These are phyloP conservation scores for Hypoxylon lenormandii DNA, from an alignment of 495 filamentous ascomycete species.

Conservation along the genomic window DNA sequence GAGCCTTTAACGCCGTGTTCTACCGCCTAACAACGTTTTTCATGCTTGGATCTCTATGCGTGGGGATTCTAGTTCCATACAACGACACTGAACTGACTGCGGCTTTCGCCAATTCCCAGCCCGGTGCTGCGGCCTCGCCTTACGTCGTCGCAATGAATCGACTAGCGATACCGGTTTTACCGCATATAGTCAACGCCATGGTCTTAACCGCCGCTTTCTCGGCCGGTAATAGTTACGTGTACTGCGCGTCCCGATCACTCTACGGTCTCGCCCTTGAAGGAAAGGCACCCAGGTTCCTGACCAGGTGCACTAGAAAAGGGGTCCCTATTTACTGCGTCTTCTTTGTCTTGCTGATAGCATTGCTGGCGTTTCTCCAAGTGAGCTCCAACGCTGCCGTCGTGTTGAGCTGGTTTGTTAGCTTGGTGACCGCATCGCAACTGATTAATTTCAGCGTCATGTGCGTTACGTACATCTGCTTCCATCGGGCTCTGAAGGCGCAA, in stretches of 20 bases:
- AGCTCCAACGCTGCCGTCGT: conserved; percentile 75
- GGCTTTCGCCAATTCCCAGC: conserved; percentile 60
- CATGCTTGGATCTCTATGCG: conserved; percentile 71
- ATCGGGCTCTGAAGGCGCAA: conserved; percentile 74
- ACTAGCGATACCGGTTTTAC: conserved; percentile 69
- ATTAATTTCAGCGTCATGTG: conserved; percentile 80
- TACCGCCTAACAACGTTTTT: conserved; percentile 76
- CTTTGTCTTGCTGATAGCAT: conserved; percentile 70
- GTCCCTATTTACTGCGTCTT: conserved; percentile 71
- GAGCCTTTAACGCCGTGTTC: conserved; percentile 75
- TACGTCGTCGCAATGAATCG: conserved; percentile 83
- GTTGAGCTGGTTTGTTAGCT: conserved; percentile 78
- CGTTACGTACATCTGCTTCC: conserved; percentile 79
- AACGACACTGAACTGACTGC: conserved; percentile 59
- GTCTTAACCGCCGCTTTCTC: conserved; percentile 76
- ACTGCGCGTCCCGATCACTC: conserved; percentile 75
- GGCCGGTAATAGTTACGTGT: conserved; percentile 81
- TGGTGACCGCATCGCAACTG: conserved; percentile 77
- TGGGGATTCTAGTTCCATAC: conserved; percentile 72
- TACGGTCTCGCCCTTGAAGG: conserved; percentile 67
- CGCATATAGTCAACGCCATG: conserved; percentile 77
- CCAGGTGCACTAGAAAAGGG: conserved; percentile 66
- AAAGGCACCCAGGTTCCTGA: conserved; percentile 71
- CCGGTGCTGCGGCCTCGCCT: conserved; percentile 74
- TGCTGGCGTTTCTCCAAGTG: conserved; percentile 79